Conservation (phyloP, 805 yeast species). For the Alloascoidea hylecoeti region DNA sequence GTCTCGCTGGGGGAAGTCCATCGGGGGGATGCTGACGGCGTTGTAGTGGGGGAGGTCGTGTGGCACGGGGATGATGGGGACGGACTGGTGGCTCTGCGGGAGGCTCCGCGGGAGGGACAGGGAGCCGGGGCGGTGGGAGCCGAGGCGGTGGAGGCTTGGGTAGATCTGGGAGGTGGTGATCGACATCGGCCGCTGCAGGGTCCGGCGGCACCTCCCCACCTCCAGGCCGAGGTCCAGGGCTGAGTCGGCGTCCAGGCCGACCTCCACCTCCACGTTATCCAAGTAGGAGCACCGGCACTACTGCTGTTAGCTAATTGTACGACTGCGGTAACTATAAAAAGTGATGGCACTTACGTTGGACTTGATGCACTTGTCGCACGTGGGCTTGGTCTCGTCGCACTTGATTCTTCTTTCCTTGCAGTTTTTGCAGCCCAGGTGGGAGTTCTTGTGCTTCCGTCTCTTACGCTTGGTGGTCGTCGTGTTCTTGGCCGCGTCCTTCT, state of each 20-base stretch:
- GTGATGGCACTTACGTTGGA: background rate
- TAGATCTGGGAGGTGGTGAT: background rate
- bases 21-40: background rate
- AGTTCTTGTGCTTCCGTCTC: conserved; percentile 1
- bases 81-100: conserved; percentile 1
- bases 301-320: background rate
- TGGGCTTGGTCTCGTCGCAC: background rate
- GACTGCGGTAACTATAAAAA: background rate
- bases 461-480: background rate
- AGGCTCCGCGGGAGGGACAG: background rate
- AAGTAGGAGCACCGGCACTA: conserved; percentile 1
- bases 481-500: background rate
- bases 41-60: background rate
- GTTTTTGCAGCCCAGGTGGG: conserved; percentile 1
- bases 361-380: background rate
- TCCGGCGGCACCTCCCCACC: background rate
- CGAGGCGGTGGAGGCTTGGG: background rate
- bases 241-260: background rate
- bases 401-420: conserved; percentile 1
- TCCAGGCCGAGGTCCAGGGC: background rate
- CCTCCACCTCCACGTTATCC: conserved; percentile 1
- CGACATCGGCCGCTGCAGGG: background rate
- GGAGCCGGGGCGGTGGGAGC: conserved; percentile 1
- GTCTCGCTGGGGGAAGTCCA: background rate
- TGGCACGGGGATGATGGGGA: background rate